phyloP scores from a whole-genome alignment of 306 rosid genomes.

The Rubus parviflorus region DNA sequence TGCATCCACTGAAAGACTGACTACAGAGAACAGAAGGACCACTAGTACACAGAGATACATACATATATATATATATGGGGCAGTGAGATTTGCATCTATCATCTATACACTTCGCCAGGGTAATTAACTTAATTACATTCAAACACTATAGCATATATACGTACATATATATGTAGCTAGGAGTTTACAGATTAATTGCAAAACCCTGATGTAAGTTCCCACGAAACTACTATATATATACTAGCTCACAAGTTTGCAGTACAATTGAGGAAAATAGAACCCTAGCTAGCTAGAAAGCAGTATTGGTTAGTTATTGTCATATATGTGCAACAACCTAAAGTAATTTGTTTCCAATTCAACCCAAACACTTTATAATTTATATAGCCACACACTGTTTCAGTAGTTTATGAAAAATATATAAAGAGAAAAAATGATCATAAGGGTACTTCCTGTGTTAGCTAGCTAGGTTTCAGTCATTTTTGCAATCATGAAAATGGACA shows the following conservation, averaged over 20 bases:
- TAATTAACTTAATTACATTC: background rate
- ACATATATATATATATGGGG: background rate
- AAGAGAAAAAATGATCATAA: background rate
- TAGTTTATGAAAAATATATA: background rate
- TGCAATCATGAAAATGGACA: constrained; percentile 5
- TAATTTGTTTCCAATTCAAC: background rate
- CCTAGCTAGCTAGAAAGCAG: background rate
- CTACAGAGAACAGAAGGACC: constrained; percentile 11
- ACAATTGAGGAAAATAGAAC: background rate
- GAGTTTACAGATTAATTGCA: background rate
- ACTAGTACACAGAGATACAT: background rate
- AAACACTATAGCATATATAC: background rate
- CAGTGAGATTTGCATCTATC: constrained; percentile 8
- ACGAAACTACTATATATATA: background rate
- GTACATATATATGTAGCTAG: background rate
- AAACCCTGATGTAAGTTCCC: background rate
- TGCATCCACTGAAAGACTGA: constrained; percentile 16
- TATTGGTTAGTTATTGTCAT: background rate
- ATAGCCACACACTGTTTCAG: background rate
- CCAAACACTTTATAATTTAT: background rate
- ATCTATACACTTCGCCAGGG: background rate
- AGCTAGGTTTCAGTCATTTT: background rate
- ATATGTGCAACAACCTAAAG: too few species aligned
- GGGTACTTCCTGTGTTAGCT: background rate
- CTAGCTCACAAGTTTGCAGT: background rate